phyloP scores from a whole-genome alignment of 2,329 filamentous ascomycete species.

The Hymenoscyphus albidus region DNA sequence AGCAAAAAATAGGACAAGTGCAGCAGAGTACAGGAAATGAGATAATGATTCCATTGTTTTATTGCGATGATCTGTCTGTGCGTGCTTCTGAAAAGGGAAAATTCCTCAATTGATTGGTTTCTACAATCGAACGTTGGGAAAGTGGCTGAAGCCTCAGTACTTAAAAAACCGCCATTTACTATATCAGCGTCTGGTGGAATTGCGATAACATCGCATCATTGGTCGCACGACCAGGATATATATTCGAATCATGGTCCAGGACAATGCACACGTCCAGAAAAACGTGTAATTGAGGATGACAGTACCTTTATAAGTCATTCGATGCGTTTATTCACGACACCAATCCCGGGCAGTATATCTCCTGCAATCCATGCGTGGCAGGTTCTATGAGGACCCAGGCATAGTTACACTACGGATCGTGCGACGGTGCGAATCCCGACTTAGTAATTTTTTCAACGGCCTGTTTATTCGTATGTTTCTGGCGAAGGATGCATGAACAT shows the following conservation, averaged over 20 bases:
- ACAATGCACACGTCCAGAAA: background rate
- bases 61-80: background rate
- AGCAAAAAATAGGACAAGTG: background rate
- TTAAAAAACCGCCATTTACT: background rate
- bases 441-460: background rate
- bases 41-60: background rate
- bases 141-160: background rate
- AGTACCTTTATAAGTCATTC: background rate
- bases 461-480: background rate
- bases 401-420: constrained; percentile 2
- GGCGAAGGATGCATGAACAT: background rate
- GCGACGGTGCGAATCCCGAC: background rate
- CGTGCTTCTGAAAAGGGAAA: background rate
- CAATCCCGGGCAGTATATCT: background rate
- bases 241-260: background rate
- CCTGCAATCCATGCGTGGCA: constrained; percentile 2
- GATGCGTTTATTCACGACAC: background rate
- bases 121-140: background rate
- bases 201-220: background rate
- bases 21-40: background rate
- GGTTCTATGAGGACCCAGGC: background rate
- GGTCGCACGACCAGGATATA: background rate
- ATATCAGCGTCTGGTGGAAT: background rate
- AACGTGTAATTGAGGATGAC: background rate
- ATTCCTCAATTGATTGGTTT: background rate